Conservation (phyloP, 2,329 filamentous ascomycete species). For the Fusarium musae region DNA sequence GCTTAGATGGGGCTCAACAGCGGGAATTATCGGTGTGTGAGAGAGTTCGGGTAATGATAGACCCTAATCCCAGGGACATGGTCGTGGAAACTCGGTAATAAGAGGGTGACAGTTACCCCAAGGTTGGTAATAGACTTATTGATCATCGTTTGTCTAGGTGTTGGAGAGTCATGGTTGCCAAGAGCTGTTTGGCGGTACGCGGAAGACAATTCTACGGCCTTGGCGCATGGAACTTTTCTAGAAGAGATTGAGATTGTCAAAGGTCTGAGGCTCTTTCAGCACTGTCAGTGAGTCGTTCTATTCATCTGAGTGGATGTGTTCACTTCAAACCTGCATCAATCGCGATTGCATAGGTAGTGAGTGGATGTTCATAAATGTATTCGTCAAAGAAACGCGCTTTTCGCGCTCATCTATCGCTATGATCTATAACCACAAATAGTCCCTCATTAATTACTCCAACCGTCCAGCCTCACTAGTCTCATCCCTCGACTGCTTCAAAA, state of each 20-base stretch:
- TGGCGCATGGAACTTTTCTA: not conserved
- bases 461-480: slow-evolving; percentile 69
- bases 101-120: not conserved
- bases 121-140: not conserved
- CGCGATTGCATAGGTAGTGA: too few species aligned
- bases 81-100: not conserved
- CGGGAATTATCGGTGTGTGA: not conserved
- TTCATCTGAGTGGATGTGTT: not conserved
- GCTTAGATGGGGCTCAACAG: not conserved
- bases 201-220: slow-evolving; percentile 2
- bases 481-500: slow-evolving; percentile 87
- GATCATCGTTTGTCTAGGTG: not conserved
- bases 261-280: too few species aligned
- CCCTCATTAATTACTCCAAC: slow-evolving; percentile 32
- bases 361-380: not conserved
- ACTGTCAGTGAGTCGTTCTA: not conserved
- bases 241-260: not conserved
- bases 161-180: not conserved
- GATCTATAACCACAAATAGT: not conserved
- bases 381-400: not conserved
- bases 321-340: not conserved
- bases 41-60: not conserved
- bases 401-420: slow-evolving; percentile 11
- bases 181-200: not conserved
- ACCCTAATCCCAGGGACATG: not conserved